Conservation (phyloP, 2,329 filamentous ascomycete species). For the Chaetomium globosum region DNA sequence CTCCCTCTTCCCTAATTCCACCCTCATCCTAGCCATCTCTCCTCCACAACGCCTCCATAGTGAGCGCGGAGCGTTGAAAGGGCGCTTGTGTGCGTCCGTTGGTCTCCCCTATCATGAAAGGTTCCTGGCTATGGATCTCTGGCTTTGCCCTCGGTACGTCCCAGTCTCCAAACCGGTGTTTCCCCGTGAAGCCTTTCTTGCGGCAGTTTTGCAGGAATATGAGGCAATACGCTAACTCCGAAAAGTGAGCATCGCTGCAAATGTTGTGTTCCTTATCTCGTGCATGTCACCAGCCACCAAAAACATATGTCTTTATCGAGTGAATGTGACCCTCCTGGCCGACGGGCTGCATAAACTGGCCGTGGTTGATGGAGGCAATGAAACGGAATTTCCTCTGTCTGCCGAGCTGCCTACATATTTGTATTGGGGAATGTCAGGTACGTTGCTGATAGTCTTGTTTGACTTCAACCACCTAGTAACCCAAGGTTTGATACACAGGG, state of each 20-base stretch:
- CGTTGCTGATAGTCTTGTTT: not conserved
- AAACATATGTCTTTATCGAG: slow-evolving; percentile 2
- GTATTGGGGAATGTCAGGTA: slow-evolving; percentile 15
- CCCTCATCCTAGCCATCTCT: not conserved
- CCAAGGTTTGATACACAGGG: not conserved
- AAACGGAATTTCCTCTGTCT: not conserved
- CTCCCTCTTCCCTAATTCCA: too few relatives aligned
- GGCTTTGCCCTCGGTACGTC: not conserved
- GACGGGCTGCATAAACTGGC: not conserved
- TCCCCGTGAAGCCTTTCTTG: too few relatives aligned
- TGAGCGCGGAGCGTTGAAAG: not conserved
- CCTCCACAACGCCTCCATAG: not conserved
- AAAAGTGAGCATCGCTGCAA: slow-evolving; percentile 4
- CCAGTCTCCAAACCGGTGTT: not conserved
- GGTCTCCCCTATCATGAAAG: not conserved
- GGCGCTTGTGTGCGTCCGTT: not conserved
- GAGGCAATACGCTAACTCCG: not conserved
- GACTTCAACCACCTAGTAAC: not conserved
- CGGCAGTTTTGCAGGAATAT: too few relatives aligned
- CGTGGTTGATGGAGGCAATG: not conserved
- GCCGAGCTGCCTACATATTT: slow-evolving; percentile 1
- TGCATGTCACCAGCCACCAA: not conserved
- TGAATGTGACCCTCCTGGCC: not conserved
- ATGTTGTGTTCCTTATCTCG: slow-evolving; percentile 1
- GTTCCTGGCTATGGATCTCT: not conserved